Percentiles rank a stretch among this genome's conserved stretches.
Conservation (phyloP, 495 filamentous ascomycete genomes). For the Aspergillus funiculosus region DNA sequence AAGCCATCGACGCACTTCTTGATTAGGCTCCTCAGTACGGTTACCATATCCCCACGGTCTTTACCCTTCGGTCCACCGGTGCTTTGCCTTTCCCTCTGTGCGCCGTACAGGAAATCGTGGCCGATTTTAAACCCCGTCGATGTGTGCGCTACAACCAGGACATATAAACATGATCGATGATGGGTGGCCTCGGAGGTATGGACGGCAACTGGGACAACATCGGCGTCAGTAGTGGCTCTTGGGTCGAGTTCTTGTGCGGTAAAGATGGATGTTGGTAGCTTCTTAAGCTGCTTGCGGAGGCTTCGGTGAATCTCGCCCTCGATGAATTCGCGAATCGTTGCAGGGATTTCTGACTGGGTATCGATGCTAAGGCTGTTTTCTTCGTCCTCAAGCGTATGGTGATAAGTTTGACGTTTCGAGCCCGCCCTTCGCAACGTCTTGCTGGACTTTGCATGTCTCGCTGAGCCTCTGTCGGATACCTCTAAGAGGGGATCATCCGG, state of each 20-base stretch:
- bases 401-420: not conserved
- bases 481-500: slow-evolving; percentile 26
- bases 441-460: slow-evolving; percentile 1
- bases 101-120: slow-evolving; percentile 51
- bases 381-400: not conserved
- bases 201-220: slow-evolving; percentile 36
- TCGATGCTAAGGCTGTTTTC: not conserved
- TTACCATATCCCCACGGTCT: slow-evolving; percentile 21
- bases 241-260: not conserved
- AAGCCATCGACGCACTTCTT: slow-evolving; percentile 52
- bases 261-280: slow-evolving; percentile 13
- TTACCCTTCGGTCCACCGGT: not conserved
- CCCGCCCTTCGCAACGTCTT: not conserved
- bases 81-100: not conserved
- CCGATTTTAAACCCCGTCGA: slow-evolving; percentile 57
- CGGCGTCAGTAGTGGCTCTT: not conserved
- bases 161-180: slow-evolving; percentile 57
- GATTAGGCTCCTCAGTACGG: slow-evolving; percentile 34
- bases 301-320: slow-evolving; percentile 10
- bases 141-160: slow-evolving; percentile 68
- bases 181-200: slow-evolving; percentile 52
- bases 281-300: slow-evolving; percentile 10
- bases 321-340: slow-evolving; percentile 17
- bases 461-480: not conserved
- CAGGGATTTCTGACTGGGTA: not conserved